phyloP scores from a whole-genome alignment of 768 basidiomycete genomes.

The Exsudoporus frostii region DNA sequence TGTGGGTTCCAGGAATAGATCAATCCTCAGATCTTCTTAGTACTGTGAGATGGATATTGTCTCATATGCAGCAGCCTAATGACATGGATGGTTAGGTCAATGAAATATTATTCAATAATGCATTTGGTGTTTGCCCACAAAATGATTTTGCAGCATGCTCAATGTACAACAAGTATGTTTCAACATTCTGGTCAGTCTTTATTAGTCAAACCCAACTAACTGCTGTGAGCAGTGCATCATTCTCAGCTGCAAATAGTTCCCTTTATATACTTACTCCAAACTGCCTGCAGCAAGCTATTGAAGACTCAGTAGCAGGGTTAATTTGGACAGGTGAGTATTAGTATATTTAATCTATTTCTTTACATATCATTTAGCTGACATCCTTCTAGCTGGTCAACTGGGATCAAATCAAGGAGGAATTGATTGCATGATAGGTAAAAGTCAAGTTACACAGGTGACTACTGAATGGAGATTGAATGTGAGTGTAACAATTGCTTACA shows the following conservation, averaged over 20 bases:
- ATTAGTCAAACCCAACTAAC: background rate
- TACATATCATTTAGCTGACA: background rate
- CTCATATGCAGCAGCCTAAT: no score
- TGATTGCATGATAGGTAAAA: background rate
- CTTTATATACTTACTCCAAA: background rate
- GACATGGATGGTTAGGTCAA: background rate
- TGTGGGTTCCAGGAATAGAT: conserved; percentile 1
- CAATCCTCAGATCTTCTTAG: background rate
- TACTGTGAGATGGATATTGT: background rate
- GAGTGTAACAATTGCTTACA: background rate
- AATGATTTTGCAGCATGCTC: background rate
- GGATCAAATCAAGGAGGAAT: conserved; percentile 8
- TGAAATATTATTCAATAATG: accelerated
- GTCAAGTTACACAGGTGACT: conserved; percentile 5
- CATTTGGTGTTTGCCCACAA: background rate
- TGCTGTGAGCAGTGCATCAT: background rate
- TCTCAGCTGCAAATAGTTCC: background rate
- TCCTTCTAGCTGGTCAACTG: conserved; percentile 6
- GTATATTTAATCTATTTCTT: background rate
- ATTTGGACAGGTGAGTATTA: conserved; percentile 12
- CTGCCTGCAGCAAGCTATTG: conserved; percentile 1
- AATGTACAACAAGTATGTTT: background rate
- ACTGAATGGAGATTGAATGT: conserved; percentile 15
- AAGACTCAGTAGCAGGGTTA: background rate
- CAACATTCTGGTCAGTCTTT: background rate